Percentiles rank a stretch among this genome's conserved stretches.
phyloP scores from a whole-genome alignment of 495 filamentous ascomycete species.

The Pseudomonodictys pantanalensis region DNA sequence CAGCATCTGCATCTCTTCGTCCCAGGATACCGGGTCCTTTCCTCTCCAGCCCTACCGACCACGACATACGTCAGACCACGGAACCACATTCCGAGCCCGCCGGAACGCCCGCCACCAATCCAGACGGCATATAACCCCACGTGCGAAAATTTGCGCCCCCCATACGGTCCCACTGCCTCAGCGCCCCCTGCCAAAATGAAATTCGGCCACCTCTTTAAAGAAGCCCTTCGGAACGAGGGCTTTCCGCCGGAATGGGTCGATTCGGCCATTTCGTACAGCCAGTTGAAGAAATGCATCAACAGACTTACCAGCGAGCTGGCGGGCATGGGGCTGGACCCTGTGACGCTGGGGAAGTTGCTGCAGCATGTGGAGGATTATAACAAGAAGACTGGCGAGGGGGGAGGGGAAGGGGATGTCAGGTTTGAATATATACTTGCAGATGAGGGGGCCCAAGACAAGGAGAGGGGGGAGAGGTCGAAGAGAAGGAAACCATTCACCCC shows the following conservation, averaged over 20 bases:
- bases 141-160: constrained; percentile 20
- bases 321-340: constrained; percentile 57
- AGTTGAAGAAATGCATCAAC: constrained; percentile 74
- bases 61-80: neutral
- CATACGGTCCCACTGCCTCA: neutral
- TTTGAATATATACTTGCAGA: constrained; percentile 34
- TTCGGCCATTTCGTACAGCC: constrained; percentile 66
- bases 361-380: constrained; percentile 33
- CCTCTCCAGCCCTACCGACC: neutral
- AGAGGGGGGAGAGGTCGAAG: neutral
- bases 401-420: constrained; percentile 15
- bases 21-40: neutral
- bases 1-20: too few relatives aligned
- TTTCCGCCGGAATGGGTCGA: constrained; percentile 65
- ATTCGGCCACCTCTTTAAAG: constrained; percentile 67
- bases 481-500: constrained; percentile 46
- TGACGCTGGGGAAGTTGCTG: constrained; percentile 55
- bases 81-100: neutral
- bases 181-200: constrained; percentile 53
- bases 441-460: neutral
- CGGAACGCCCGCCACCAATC: constrained; percentile 11
- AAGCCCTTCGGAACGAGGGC: constrained; percentile 54
- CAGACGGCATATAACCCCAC: constrained; percentile 5
- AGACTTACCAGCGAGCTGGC: constrained; percentile 61
- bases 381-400: constrained; percentile 2